Percentiles rank a stretch among this genome's conserved stretches.
Conservation (phyloP, 140 eudicot species). For the Erigeron philadelphicus region DNA sequence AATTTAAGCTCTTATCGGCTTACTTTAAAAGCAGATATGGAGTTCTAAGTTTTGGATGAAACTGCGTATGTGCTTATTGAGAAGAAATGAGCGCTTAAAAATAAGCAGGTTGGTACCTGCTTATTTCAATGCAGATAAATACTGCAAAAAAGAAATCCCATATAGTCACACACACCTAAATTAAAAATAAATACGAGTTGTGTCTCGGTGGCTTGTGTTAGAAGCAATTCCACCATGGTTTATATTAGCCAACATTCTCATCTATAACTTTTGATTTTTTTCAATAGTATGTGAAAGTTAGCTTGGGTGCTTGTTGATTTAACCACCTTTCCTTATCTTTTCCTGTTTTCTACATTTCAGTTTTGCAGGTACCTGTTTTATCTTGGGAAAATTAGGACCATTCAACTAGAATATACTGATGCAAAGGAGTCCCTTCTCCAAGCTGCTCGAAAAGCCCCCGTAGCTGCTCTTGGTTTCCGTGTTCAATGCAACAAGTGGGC, state of each 20-base stretch:
- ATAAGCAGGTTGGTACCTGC: too few relatives aligned
- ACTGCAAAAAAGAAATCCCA: too few relatives aligned
- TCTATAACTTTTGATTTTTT: background rate
- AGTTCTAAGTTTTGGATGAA: too few relatives aligned
- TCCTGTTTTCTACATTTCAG: slow-evolving; percentile 36
- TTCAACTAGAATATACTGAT: slow-evolving; percentile 90
- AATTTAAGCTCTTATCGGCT: too few relatives aligned
- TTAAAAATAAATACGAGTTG: background rate
- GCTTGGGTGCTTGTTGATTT: background rate
- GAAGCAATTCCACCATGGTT: background rate
- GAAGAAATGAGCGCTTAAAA: too few relatives aligned
- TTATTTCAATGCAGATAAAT: too few relatives aligned
- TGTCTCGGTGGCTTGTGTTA: background rate
- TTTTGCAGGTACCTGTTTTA: slow-evolving; percentile 90
- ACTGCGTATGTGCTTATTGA: too few relatives aligned
- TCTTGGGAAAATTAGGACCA: slow-evolving; percentile 90
- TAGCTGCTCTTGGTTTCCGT: slow-evolving; percentile 90
- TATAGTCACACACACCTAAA: background rate
- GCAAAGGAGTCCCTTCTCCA: slow-evolving; percentile 95
- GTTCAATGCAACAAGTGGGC: slow-evolving; percentile 98
- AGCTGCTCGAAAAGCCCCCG: slow-evolving; percentile 96
- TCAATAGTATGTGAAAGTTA: background rate
- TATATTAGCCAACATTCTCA: background rate
- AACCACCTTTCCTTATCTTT: background rate
- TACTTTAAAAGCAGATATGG: too few relatives aligned